Conservation (phyloP, 208 protist species). For the Lotmaria passim region DNA sequence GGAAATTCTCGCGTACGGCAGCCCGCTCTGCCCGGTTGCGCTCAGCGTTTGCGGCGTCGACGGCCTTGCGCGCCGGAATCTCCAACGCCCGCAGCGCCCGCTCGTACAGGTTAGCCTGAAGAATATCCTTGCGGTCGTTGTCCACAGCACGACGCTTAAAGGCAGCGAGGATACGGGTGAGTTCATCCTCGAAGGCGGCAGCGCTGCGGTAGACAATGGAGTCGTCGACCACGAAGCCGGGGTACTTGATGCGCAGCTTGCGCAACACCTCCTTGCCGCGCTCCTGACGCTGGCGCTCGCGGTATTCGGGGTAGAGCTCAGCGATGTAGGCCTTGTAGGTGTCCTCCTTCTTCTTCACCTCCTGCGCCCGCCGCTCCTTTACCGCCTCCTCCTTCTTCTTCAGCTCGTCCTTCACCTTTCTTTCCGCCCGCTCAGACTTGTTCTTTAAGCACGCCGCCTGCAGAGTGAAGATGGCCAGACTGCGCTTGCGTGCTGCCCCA, state of each 20-base stretch:
- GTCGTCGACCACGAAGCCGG: constrained; percentile 65
- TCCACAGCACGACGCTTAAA: constrained; percentile 57
- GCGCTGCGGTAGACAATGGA: constrained; percentile 55
- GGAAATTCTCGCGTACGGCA: constrained; percentile 64
- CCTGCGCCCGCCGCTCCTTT: constrained; percentile 47
- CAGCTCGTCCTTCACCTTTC: constrained; percentile 40
- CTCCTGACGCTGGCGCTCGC: constrained; percentile 66
- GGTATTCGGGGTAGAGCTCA: constrained; percentile 60
- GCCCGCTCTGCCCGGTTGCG: constrained; percentile 57
- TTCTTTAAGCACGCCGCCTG: constrained; percentile 51
- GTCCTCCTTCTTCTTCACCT: constrained; percentile 59
- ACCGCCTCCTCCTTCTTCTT: constrained; percentile 43
- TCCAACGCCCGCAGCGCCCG: constrained; percentile 69
- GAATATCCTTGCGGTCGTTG: constrained; percentile 59
- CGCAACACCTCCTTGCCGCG: constrained; percentile 62
- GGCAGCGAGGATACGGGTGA: constrained; percentile 58
- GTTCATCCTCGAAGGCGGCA: constrained; percentile 70
- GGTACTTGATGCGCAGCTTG: constrained; percentile 75
- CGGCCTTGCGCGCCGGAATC: constrained; percentile 67
- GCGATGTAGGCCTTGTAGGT: constrained; percentile 40
- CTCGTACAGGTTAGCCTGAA: constrained; percentile 76
- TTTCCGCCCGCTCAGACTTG: constrained; percentile 41
- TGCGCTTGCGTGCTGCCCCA: constrained; percentile 41
- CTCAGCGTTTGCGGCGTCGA: constrained; percentile 58
- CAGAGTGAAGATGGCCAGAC: constrained; percentile 43